Evolutionary conservation across 1,284 basidiomycete genomes (phyloP), one percentile per base, ranked within the genome.

Genomic region (Mycena sp.): DNA sequence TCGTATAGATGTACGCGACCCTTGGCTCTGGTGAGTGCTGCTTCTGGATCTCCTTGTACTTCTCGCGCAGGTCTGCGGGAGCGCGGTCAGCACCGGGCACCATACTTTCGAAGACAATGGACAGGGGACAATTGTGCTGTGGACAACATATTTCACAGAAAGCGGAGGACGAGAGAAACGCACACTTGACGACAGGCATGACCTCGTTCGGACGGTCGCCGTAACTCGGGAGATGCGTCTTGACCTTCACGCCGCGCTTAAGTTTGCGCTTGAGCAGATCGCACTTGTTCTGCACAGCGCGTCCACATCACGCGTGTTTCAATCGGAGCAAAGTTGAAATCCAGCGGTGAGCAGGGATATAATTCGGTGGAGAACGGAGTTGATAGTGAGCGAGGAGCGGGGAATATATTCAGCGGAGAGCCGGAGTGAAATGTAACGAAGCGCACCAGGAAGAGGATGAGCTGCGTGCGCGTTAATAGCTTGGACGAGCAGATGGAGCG

Each of bases 201-300:
- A 80, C 76, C 67, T 88, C 86, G 69, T 89, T 89, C 19, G 84
- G 81, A 50, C 83, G 80, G 63, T 86, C 81, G 14, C 83, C 85
- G 65, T 85, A 90, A 63, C 82, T 85, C 2, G 85, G 81, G 17
- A 89, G 78, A 66, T 80, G 86, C 49, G 82, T 77, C 65, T 77
- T 81, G 32, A 90, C 78, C 61, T 76, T 74, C 59, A 86, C 78
- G 37, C 86, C 86, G 25, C 83, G 78, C 41, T 84, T 84, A 51
- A 90, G 79, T 70, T 88, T 89, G 63, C 82, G 79, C 64, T 83
- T 80, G 32, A 89, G 76, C 38, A 89, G 79, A 67, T 89, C 87
- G 64, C 85, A 87, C 77, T 88, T 88, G 74, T 88, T 88, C 63
- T 65, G 44, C 40, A 25, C 9, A 11, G 26, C 10, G 35, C 12